A percentile compares a stretch with the other conserved stretches of the same genome.
phyloP scores from a whole-genome alignment of 225 moss, liverwort and hornwort species.

The Lunularia cruciata region DNA sequence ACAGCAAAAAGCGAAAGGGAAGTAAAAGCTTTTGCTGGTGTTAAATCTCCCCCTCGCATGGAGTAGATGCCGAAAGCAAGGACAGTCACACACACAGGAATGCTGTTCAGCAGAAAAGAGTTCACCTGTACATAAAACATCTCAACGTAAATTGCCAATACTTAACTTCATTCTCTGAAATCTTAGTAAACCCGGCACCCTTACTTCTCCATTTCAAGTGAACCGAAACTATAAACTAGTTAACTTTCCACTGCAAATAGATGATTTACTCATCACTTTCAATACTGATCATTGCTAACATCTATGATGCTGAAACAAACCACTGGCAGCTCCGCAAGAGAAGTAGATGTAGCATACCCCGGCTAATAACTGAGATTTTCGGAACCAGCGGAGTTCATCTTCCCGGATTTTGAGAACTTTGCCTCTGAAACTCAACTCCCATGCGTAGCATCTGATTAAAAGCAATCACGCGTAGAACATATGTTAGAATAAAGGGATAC shows the following conservation, averaged over 20 bases:
- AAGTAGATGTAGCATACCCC: conserved; percentile 25
- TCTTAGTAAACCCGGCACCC: too few relatives aligned
- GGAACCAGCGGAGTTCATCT: conserved; percentile 51
- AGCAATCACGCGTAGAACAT: neutral
- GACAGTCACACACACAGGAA: conserved; percentile 50
- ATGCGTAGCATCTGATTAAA: conserved; percentile 54
- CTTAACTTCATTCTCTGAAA: neutral
- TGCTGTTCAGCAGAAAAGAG: conserved; percentile 48
- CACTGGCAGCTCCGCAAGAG: neutral
- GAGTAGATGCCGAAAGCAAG: conserved; percentile 48
- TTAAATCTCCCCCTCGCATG: conserved; percentile 35
- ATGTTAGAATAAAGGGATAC: neutral
- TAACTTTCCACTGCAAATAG: too few relatives aligned
- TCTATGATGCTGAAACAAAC: too few relatives aligned
- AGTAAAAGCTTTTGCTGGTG: conserved; percentile 57
- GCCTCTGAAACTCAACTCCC: conserved; percentile 49
- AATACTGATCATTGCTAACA: too few relatives aligned
- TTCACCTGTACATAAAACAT: conserved; percentile 29
- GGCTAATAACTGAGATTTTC: conserved; percentile 41
- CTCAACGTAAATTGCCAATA: neutral
- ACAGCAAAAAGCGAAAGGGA: conserved; percentile 51
- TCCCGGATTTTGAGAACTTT: conserved; percentile 38
- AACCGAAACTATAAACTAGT: too few relatives aligned
- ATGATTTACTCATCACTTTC: too few relatives aligned
- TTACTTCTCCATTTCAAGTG: too few relatives aligned